Evolutionary conservation across 768 basidiomycete genomes (phyloP), one percentile per base, ranked within the genome.

Genomic region (Dentipellis fragilis): DNA sequence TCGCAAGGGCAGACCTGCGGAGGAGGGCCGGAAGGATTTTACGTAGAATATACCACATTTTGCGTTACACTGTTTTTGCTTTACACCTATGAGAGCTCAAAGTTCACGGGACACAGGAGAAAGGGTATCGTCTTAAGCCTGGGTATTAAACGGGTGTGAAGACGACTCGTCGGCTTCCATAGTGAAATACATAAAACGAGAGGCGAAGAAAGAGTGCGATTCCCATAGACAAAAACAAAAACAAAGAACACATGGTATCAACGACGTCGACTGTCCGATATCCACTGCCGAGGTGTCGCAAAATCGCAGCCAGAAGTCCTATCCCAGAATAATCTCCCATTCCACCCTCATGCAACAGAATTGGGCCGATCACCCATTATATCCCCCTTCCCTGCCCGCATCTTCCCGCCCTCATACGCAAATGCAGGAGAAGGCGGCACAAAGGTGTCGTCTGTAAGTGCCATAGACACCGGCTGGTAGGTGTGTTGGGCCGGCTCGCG

Each of bases 381-480:
- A 23, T 61, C 34, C 11, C 47, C 48, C 51, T 51, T 49, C 14
- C 14, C 10, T 21, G 42, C 16, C n/a, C 42, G 7, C 39, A 16
- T n/a, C 54, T 38, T 12, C 38, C 17, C 22, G 29, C 38, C 47
- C 16, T 51, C 47, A 37, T 54, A 38, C 2, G 50, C 34, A 45
- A 70, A 71, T 12, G 68, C 64, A 2, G 71, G 68, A 4, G 65
- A 65, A 36, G 71, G 70, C 35, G 70, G 68, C 8, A 67, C 64
- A 59, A 71, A 71, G 17, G 70, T 68, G 63, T 71, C 70, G 17
- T 71, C 70, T 19, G 66, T 67, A 51, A 70, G 63, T 39, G 69
- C 68, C 66, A 83, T 81, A 21, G 87, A 87, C 53, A 89, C 85
- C 2, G 87, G 87, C 64, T 87, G 73, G 65, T 89, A 89, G n/a